Evolutionary conservation across 2,329 filamentous ascomycete species (phyloP), one percentile per base, ranked within the genome.

Genomic region (Grosmannia huntii): DNA sequence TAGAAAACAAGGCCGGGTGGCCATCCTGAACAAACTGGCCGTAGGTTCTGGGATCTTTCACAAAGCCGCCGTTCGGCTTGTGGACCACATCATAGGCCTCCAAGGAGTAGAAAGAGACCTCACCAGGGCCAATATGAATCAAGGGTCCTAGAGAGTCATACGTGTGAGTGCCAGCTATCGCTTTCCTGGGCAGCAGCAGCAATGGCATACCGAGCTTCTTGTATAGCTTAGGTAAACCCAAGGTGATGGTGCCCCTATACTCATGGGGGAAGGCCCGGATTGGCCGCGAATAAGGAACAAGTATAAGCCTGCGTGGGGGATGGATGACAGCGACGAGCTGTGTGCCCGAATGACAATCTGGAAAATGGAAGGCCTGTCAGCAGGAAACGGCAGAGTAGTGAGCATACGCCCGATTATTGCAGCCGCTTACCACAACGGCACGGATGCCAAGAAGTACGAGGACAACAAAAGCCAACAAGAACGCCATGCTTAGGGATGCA

Each of bases 21-120:
- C 31, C 57, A 27, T 52, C 57, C 36, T 61, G 57, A 10, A 61
- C 60, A 52, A 61, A 61, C 5, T 56, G 57, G n/a, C 60, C 60
- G 41, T 61, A 61, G 9, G 57, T 56, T 5, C 60, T 53, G 7
- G 57, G 57, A 11, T 61, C 60, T 38, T 61, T 61, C 5, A 46
- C 31, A 19, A 61, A 61, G 25, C 38, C 27, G 53, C 56, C 54
- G 48, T 58, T 58, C 4, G 55, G 57, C 27, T 52, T 56, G 46
- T 60, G 53, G 12, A 61, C 36, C 25, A 41, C 28, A 21, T 60
- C 55, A 53, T 61, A 61, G n/a, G 53, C 44, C 4, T 56, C 60
- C 2, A 61, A 38, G 2, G 60, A 61, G 49, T 57, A 61, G 33
- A 49, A 61, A 1, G 60, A 61, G 7, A 61, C 51, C 12, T 61